Evolutionary conservation across 2,329 filamentous ascomycete species (phyloP).

Genomic region (Fusarium sp.): DNA sequence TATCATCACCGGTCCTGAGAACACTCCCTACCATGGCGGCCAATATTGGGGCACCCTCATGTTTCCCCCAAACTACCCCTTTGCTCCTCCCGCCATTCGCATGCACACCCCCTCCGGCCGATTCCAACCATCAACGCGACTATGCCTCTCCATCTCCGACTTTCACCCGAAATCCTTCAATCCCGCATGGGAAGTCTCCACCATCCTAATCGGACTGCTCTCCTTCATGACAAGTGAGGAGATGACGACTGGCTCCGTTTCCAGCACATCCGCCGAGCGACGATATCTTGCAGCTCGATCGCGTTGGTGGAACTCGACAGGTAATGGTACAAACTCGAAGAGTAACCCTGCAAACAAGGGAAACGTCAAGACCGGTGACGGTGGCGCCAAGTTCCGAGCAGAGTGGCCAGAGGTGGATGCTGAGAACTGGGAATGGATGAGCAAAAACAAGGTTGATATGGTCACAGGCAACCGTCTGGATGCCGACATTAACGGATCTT

Average conservation of each 20-base stretch:
- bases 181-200: constrained; percentile 97
- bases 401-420: constrained; percentile 92
- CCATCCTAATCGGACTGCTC: constrained; percentile 91
- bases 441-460: constrained; percentile 80
- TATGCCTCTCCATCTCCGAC: constrained; percentile 96
- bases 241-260: constrained; percentile 94
- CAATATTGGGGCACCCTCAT: constrained; percentile 99
- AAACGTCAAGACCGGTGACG: constrained; percentile 91
- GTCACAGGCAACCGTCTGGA: constrained; percentile 72
- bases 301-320: constrained; percentile 97
- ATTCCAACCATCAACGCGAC: constrained; percentile 90
- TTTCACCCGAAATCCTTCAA: constrained; percentile 99
- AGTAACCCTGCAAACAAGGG: constrained; percentile 69
- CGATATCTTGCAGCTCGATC: constrained; percentile 80
- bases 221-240: constrained; percentile 99
- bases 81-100: constrained; percentile 94
- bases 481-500: constrained; percentile 62
- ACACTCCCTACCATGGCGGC: constrained; percentile 92
- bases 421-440: constrained; percentile 94
- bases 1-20: constrained; percentile 91
- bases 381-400: constrained; percentile 85
- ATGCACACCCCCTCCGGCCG: constrained; percentile 98
- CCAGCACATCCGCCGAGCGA: constrained; percentile 79
- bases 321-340: constrained; percentile 78
- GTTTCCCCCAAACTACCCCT: constrained; percentile 96